Percentiles rank a stretch among this genome's conserved stretches.
Conservation (phyloP, 2,329 filamentous ascomycete species). For the Pseudopithomyces maydicus region DNA sequence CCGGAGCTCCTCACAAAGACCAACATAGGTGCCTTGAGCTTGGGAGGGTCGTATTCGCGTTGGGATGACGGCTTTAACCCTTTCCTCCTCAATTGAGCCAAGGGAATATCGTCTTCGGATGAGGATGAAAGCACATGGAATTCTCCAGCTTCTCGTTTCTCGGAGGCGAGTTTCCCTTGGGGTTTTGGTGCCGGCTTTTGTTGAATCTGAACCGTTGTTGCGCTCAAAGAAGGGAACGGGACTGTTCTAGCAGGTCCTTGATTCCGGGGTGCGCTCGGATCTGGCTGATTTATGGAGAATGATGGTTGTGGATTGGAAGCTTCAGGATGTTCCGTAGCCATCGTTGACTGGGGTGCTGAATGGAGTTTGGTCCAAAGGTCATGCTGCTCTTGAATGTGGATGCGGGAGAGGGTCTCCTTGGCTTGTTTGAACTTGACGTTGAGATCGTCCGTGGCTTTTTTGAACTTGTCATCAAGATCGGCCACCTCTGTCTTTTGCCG, state of each 20-base stretch:
- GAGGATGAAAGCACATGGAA: constrained; percentile 9
- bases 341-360: neutral
- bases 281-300: neutral
- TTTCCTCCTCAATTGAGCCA: neutral
- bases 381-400: constrained; percentile 12
- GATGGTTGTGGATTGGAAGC: neutral
- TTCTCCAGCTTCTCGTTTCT: neutral
- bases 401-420: constrained; percentile 12
- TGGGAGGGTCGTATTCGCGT: neutral
- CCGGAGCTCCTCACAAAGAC: neutral
- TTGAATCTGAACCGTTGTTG: neutral
- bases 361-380: constrained; percentile 9
- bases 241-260: neutral
- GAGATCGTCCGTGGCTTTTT: neutral
- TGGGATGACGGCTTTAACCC: neutral
- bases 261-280: neutral
- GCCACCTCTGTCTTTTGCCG: neutral
- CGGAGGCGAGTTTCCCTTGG: neutral
- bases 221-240: neutral
- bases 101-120: constrained; percentile 10
- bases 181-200: neutral
- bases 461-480: constrained; percentile 1
- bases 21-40: neutral
- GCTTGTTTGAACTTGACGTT: too few relatives aligned
- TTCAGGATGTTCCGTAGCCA: neutral